Base-by-base conservation (phyloP, 495 filamentous ascomycete genomes). In the Neurospora sp. region DNA sequence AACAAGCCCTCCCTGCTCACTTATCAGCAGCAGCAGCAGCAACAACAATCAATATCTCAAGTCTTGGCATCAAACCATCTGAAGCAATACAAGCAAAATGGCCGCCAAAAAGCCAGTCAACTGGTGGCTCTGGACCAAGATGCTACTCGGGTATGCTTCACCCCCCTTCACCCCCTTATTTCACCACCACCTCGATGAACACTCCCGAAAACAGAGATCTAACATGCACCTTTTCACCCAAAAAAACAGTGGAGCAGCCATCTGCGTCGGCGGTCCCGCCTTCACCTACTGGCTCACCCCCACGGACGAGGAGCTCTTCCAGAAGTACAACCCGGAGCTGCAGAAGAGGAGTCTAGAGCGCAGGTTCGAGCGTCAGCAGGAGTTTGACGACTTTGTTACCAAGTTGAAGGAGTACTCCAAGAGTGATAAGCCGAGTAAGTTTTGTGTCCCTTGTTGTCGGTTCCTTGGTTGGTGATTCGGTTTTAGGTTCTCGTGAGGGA, bases 241-340 rank as follows among this genome's bases (percentile, higher is more conserved):
- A 65, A 65, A 31, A 31, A 70, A 74, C 76, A 98, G 94, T 59
- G 91, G 90, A 68, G 85, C 83, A 39, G 83, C 85, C 40, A 83
- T 94, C 68, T 89, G 87, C 80, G 83, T 97, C 74, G 96, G 96
- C 46, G 96, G 96, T 35, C 95, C 95, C 39, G 91, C 92, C 5
- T 82, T 98, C 65, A 89, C 94, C n/a, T 85, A 88, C 78, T 96
- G 88, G 75, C 84, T 98, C 44, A 88, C 89, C 69, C 96, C 96
- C 4, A 89, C 93, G 8, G 93, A 97, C 75, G 96, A 97, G 80
- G 94, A 98, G 82, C 85, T 98, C 10, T 93, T 97, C 84, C 78
- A 94, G 86, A 89, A 86, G 81, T 98, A 97, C 84, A 98, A 94
- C 80, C 94, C 95, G 1, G 96, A 98, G 16, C 88, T 98, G 5